phyloP scores from a whole-genome alignment of 805 yeast species.

The Suhomyces sp. region DNA sequence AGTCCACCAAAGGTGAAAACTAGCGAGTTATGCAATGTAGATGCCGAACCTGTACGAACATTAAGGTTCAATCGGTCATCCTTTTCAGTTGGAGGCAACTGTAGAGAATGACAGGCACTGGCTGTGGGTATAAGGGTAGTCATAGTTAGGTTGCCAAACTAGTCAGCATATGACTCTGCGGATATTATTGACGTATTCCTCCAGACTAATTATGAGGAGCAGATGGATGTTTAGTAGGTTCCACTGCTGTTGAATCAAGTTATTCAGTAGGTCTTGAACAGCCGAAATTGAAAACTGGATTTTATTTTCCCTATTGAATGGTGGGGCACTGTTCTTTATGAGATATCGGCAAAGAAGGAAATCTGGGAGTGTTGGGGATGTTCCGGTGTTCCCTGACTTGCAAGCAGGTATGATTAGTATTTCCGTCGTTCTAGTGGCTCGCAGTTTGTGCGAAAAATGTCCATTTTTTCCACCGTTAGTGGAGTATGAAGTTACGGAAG shows the following conservation, averaged over 20 bases:
- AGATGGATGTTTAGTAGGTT: background rate
- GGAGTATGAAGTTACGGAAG: background rate
- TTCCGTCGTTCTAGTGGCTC: background rate
- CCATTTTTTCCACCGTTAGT: background rate
- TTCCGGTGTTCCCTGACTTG: background rate
- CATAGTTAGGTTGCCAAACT: conserved; percentile 34
- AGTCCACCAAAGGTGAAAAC: conserved; percentile 69
- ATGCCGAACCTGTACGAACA: conserved; percentile 67
- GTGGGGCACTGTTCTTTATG: background rate
- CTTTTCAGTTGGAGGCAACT: conserved; percentile 51
- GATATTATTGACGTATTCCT: background rate
- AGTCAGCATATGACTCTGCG: background rate
- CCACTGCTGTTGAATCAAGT: background rate
- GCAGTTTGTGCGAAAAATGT: background rate
- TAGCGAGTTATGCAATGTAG: conserved; percentile 54
- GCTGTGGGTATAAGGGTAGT: conserved; percentile 63
- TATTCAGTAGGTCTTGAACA: background rate
- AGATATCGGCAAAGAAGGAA: background rate
- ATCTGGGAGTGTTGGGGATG: background rate
- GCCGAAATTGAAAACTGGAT: background rate
- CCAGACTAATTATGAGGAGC: background rate
- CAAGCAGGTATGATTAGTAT: background rate
- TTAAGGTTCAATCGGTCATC: conserved; percentile 56
- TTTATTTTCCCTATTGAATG: background rate
- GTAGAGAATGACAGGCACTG: conserved; percentile 54